Conservation (phyloP, 2,329 filamentous ascomycete species). For the Shiraia sp. region DNA sequence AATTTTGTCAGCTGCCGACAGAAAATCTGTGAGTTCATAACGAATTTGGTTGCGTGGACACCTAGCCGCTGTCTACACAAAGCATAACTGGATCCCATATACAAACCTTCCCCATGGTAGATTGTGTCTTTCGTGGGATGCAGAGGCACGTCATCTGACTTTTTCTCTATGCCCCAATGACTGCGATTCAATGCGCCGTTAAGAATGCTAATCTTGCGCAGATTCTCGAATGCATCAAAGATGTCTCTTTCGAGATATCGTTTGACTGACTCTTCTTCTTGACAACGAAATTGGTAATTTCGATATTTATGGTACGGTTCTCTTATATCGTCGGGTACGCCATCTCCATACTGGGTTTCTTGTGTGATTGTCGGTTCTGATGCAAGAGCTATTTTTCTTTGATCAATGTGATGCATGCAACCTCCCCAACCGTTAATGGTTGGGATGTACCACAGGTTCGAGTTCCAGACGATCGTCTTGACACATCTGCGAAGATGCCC, state of each 20-base stretch:
- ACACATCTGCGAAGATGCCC: constrained; percentile 10
- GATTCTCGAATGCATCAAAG: constrained; percentile 4
- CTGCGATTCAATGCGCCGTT: constrained; percentile 2
- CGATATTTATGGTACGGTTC: too few relatives aligned
- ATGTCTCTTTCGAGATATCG: not conserved
- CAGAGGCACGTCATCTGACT: not conserved
- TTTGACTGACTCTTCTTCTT: constrained; percentile 6
- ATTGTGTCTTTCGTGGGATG: not conserved
- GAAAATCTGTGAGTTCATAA: not conserved
- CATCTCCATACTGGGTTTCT: too few relatives aligned
- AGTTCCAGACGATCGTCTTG: constrained; percentile 3
- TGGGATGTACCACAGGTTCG: too few relatives aligned
- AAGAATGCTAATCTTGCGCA: constrained; percentile 2
- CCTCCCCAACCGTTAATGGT: too few relatives aligned
- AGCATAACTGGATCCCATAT: not conserved
- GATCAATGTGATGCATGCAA: too few relatives aligned
- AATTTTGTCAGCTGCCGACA: constrained; percentile 1
- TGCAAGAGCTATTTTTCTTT: too few relatives aligned
- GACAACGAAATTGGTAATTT: too few relatives aligned
- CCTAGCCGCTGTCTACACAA: not conserved
- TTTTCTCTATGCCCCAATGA: constrained; percentile 5
- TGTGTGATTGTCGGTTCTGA: too few relatives aligned
- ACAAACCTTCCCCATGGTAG: constrained; percentile 4
- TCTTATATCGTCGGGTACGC: too few relatives aligned
- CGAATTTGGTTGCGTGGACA: not conserved